Percentiles rank a stretch among this genome's conserved stretches.
These are phyloP conservation scores for Aristolochia californica DNA, from an alignment of 164 flowering plant genomes.

Conservation along the genomic window DNA sequence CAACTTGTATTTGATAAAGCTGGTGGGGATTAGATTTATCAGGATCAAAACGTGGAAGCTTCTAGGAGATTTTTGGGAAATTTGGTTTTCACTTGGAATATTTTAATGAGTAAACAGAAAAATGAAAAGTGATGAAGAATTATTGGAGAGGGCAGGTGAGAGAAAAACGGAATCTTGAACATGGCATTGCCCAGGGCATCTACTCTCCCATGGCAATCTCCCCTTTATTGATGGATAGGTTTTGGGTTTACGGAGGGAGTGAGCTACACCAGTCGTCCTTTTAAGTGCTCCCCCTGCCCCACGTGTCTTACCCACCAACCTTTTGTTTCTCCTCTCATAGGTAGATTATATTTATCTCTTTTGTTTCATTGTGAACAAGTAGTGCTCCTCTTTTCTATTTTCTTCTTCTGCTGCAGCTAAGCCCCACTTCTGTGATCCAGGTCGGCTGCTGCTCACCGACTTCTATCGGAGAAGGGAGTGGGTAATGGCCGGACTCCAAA, in stretches of 20 bases:
- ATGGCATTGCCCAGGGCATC: constrained; percentile 17
- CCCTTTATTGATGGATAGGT: constrained; percentile 12
- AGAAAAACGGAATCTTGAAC: constrained; percentile 26
- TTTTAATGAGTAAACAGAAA: constrained; percentile 1
- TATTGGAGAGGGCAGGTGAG: constrained; percentile 14
- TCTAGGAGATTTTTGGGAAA: constrained; percentile 8
- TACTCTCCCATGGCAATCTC: constrained; percentile 1
- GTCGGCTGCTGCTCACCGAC: too few species aligned
- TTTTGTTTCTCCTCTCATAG: constrained; percentile 3
- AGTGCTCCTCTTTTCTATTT: too few species aligned
- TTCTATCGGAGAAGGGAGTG: too few species aligned
- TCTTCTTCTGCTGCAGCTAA: too few species aligned
- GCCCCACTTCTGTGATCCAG: too few species aligned
- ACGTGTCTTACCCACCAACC: constrained; percentile 14
- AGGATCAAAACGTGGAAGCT: constrained; percentile 19
- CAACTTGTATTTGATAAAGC: constrained; percentile 15
- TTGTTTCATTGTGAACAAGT: too few species aligned
- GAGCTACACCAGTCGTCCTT: constrained; percentile 20
- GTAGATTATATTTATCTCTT: too few species aligned
- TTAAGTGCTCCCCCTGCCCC: constrained; percentile 45
- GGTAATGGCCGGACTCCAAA: too few species aligned
- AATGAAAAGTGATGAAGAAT: constrained; percentile 16
- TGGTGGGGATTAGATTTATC: constrained; percentile 22
- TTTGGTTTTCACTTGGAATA: background rate
- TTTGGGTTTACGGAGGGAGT: constrained; percentile 10